These are phyloP conservation scores for Forsythia suspensa DNA, from an alignment of 257 asterid genomes.

Conservation along the genomic window DNA sequence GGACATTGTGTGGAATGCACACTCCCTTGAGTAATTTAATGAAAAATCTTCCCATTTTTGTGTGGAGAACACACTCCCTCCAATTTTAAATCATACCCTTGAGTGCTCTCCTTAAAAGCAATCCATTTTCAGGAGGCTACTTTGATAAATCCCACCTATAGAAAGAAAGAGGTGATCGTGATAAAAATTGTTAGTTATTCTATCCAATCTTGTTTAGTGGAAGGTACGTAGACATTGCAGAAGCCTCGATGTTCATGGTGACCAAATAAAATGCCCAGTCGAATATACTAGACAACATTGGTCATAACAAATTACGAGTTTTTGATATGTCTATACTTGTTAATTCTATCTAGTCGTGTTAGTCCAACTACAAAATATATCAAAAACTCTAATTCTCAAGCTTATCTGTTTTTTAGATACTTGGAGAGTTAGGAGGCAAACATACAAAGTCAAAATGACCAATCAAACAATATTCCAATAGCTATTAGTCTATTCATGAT, in stretches of 20 bases:
- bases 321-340: background rate
- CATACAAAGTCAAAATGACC: too few relatives aligned
- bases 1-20: conserved; percentile 56
- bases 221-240: too few relatives aligned
- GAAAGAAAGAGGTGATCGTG: background rate
- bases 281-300: too few relatives aligned
- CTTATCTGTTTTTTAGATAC: too few relatives aligned
- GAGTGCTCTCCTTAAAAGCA: conserved; percentile 35
- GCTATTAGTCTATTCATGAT: too few relatives aligned
- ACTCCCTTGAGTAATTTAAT: conserved; percentile 37
- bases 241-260: too few relatives aligned
- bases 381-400: too few relatives aligned
- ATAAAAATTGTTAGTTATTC: background rate
- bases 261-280: background rate
- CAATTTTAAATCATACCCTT: conserved; percentile 22
- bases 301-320: too few relatives aligned
- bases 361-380: background rate
- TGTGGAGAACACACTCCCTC: conserved; percentile 61
- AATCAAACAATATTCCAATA: too few relatives aligned
- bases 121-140: conserved; percentile 25
- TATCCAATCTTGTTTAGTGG: background rate
- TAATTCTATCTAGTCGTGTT: background rate
- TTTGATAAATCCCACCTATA: background rate
- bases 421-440: too few relatives aligned
- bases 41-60: conserved; percentile 7